Evolutionary conservation across 1,284 basidiomycete genomes (phyloP), one percentile per base, ranked within the genome.

Genomic region (Papiliotrema nemorosa): DNA sequence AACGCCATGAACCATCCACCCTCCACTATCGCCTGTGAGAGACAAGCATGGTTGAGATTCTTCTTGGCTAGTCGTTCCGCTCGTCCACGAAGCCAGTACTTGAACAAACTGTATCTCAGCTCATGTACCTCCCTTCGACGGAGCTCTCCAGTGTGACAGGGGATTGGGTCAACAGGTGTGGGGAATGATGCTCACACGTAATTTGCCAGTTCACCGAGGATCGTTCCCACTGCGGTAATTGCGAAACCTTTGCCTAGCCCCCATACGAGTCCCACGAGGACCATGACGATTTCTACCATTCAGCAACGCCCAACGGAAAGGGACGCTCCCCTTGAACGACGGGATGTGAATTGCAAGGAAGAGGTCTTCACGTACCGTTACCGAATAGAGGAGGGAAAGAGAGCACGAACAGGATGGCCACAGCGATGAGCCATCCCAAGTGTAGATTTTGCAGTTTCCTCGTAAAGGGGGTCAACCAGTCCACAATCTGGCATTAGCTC

Each of bases 351-450:
- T 21, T 7, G 6, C 14, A 21, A 7, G 7, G 6, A 6, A 21
- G 36, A 9, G 9, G 18, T 5, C 6, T 41, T 22, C 5, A 53
- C 63, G 50, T 35, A 69, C 67, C 53, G 26, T 70, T 68, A n/a
- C 69, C 72, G 35, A 73, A 70, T 16, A 74, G 48, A 1, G 72
- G 72, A 1, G 72, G 72, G 53, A 74, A 74, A 33, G 66, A 69
- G 25, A 74, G 51, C 34, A 70, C 58, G 46, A 74, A 67, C 22
- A 71, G 59, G 31, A 71, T 56, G 10, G 59, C 67, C 41, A 92
- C 89, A 1, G 90, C 89, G 36, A 93, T 88, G n/a, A 86, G 70
- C 84, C 85, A 93, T 21, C 90, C 90, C 34, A 64, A 76, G 7
- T 73, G 66, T 18, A 79, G 57, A 29, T 77, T 75, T 55, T 83